phyloP scores from a whole-genome alignment of 768 basidiomycete species.

The Gelatoporia subvermispora region DNA sequence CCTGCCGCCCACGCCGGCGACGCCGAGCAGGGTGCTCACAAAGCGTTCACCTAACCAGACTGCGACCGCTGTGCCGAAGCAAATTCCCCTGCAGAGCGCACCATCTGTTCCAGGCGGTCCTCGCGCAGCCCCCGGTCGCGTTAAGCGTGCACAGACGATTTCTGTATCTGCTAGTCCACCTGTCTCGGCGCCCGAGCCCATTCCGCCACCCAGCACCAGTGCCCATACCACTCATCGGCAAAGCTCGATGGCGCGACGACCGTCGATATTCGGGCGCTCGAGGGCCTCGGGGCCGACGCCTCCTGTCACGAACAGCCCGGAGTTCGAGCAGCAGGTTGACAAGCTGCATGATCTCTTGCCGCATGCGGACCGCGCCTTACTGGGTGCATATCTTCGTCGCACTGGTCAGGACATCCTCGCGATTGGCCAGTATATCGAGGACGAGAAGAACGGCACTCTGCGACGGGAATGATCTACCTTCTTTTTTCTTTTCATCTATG shows the following conservation, averaged over 20 bases:
- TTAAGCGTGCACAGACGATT: conserved; percentile 65
- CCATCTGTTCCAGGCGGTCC: conserved; percentile 73
- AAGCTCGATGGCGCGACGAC: conserved; percentile 23
- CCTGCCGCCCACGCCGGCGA: conserved; percentile 19
- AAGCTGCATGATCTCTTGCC: conserved; percentile 68
- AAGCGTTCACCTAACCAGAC: conserved; percentile 31
- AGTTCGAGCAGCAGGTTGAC: conserved; percentile 65
- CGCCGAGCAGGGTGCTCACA: conserved; percentile 31
- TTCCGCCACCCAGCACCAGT: conserved; percentile 24
- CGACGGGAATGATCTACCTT: conserved; percentile 24
- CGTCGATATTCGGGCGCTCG: conserved; percentile 27
- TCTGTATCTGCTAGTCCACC: conserved; percentile 29
- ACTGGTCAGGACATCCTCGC: conserved; percentile 79
- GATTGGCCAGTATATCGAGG: conserved; percentile 83
- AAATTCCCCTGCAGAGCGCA: conserved; percentile 27
- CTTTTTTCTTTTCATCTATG: conserved; percentile 8
- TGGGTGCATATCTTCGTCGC: conserved; percentile 68
- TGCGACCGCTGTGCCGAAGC: conserved; percentile 29
- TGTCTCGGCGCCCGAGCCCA: conserved; percentile 21
- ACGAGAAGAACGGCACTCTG: conserved; percentile 71
- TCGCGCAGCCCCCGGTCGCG: conserved; percentile 56
- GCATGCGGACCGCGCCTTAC: conserved; percentile 59
- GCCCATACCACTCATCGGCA: conserved; percentile 28
- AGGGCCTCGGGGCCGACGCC: conserved; percentile 3
- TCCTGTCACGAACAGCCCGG: conserved; percentile 28